Evolutionary conservation across 2,329 filamentous ascomycete genomes (phyloP), one percentile per base, ranked within the genome.

Genomic region (Fusarium paranaense): DNA sequence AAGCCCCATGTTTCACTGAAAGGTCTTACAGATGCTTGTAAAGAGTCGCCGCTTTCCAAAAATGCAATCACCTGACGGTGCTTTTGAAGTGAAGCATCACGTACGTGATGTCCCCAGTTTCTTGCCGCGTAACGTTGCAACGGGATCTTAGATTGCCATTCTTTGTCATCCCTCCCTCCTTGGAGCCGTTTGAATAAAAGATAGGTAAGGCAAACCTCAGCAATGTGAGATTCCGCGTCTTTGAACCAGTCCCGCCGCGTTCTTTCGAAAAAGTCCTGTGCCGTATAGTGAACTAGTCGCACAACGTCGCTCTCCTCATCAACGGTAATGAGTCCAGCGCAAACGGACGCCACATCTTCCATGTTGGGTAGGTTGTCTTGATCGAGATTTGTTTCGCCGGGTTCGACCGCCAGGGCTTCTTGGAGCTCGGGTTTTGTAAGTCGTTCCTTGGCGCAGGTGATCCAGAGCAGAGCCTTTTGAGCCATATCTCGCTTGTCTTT

Each of bases 251-350:
- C n/a, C n/a, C n/a, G n/a, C n/a, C 32, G 30, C 2, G 30, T 62
- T 30, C 40, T 45, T 9, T 52, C 16, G 18, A 62, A 38, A 8
- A 85, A 88, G 38, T 87, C 81, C 57, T 86, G 82, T 0, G 85
- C 78, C 0, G 86, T 87, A 61, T 85, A 84, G 70, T 88, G 85
- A 6, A 86, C 83, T 0, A 87, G 69, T 2, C 83, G 80, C 14
- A 87, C 77, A 27, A 83, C 76, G 18, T 77, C 57, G 56, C 78
- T 86, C 42, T 82, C 64, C 18, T 25, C 2, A 54, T 87, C 83
- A 13, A 86, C 33, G 0, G 79, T 82, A 5, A 87, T 81, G 8
- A 88, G 61, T 1, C 85, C 85, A 22, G 80, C 81, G 66, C 85
- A 87, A 2, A 79, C 76, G 3, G 82, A 82, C 0, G 85, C 66